Percentiles rank a stretch among this genome's conserved stretches.
Conservation (phyloP, 257 asterid genomes). For the Datura wrightii region DNA sequence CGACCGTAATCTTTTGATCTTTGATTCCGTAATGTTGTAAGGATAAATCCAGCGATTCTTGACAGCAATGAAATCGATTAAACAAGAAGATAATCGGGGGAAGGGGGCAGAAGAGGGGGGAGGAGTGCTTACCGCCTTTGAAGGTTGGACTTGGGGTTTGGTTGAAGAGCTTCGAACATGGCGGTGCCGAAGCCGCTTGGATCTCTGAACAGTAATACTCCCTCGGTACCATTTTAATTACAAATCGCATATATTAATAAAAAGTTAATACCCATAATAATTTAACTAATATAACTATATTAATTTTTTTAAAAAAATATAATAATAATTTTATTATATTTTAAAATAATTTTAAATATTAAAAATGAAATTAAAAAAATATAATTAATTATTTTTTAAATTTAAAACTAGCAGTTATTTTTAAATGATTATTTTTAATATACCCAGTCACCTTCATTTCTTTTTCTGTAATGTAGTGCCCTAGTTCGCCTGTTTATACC, state of each 20-base stretch:
- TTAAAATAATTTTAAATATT: too few species aligned
- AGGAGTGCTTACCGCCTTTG: constrained; percentile 50
- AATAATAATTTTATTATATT: too few species aligned
- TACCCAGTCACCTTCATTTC: constrained; percentile 56
- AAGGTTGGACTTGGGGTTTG: constrained; percentile 49
- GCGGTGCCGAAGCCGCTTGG: constrained; percentile 61
- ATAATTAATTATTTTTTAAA: too few species aligned
- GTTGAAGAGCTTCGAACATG: constrained; percentile 56
- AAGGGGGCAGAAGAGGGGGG: neutral
- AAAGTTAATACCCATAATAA: too few species aligned
- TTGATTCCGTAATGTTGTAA: constrained; percentile 69
- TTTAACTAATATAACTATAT: too few species aligned
- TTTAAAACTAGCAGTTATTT: too few species aligned
- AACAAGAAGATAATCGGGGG: neutral
- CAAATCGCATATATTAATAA: too few species aligned
- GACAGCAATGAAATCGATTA: constrained; percentile 46
- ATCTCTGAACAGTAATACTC: constrained; percentile 66
- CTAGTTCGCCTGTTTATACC: neutral
- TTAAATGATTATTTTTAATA: too few species aligned
- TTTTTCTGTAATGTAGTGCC: constrained; percentile 10
- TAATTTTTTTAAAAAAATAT: too few species aligned
- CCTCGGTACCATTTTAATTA: constrained; percentile 33
- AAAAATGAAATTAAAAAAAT: too few species aligned
- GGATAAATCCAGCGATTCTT: constrained; percentile 63
- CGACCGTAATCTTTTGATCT: constrained; percentile 61